Base-by-base conservation (phyloP, 257 asterid genomes). In the Jacaranda copaia region DNA sequence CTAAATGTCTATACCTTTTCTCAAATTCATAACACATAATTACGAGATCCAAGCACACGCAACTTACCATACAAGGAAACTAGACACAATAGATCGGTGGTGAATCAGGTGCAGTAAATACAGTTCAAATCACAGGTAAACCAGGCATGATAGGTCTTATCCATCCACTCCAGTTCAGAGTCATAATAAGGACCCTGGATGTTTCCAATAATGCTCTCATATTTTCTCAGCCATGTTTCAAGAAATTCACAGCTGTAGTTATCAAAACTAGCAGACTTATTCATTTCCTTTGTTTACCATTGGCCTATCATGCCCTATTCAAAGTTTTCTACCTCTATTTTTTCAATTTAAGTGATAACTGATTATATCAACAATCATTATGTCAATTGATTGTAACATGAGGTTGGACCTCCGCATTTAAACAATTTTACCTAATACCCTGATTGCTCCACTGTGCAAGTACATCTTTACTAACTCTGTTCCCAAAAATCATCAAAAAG, bases 371-470 rank as follows among this genome's bases (percentile, higher is more conserved):
- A 52, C 46, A 61, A 65, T 64, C 18, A 51, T 8, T 12, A 25
- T 36, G 53, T 51, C 56, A 55, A 70, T 11, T 15, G 66, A 76
- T 49, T 39, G 59, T 16, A 40, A 60, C 40, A 77, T 48, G 52
- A 59, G 55, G 12, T 43, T 49, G 3, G 57, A 67, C n/a, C 20
- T 43, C 62, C 2, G 72, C 45, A 73, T 62, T 67, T 49, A 56
- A 76, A 67, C 43, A 52, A 46, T 53, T 57, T 80, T 85, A 95
- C 99, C 97, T 86, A 64, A 95, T 91, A 58, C 99, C 99, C 89
- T 95, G 99, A 86, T 95, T 95, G 81, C 90, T 90, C 98, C 99
- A 95, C 85, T 93, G 99, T 4, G 93, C 93, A 78, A 95, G 97
- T 72, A 95, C 88, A 77, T 85, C 97, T 79, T 77, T 84, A 25